Conservation (phyloP, 306 rosid genomes). For the Glycine tomentella region DNA sequence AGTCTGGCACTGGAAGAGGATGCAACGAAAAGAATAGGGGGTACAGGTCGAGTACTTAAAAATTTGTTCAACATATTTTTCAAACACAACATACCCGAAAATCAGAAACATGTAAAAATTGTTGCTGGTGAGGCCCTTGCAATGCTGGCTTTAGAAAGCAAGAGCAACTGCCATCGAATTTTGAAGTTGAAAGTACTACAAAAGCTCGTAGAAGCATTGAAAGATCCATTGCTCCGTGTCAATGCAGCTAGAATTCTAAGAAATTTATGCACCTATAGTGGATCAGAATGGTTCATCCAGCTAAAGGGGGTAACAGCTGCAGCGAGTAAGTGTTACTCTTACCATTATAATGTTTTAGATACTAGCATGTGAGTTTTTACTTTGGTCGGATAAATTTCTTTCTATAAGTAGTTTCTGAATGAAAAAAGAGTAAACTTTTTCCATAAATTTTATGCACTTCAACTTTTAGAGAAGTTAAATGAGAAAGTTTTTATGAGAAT, state of each 20-base stretch:
- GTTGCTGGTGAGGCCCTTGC: conserved; percentile 92
- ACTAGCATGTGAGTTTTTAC: not conserved
- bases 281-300: conserved; percentile 56
- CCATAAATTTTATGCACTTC: not conserved
- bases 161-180: conserved; percentile 68
- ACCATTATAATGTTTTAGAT: not conserved
- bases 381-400: not conserved
- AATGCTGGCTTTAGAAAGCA: conserved; percentile 76
- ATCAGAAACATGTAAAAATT: conserved; percentile 45
- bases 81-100: conserved; percentile 46
- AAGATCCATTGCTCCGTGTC: conserved; percentile 61
- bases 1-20: conserved; percentile 77
- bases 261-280: conserved; percentile 71
- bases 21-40: conserved; percentile 74
- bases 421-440: not conserved
- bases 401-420: not conserved
- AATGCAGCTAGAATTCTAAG: conserved; percentile 76
- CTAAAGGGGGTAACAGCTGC: conserved; percentile 60
- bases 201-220: conserved; percentile 62
- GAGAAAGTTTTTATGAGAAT: not conserved
- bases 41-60: conserved; percentile 80
- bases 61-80: conserved; percentile 71
- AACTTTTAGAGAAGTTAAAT: not conserved
- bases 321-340: conserved; percentile 64
- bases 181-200: conserved; percentile 57